Evolutionary conservation across 2,329 filamentous ascomycete species (phyloP).

Genomic region (Verticillium nonalfalfae): DNA sequence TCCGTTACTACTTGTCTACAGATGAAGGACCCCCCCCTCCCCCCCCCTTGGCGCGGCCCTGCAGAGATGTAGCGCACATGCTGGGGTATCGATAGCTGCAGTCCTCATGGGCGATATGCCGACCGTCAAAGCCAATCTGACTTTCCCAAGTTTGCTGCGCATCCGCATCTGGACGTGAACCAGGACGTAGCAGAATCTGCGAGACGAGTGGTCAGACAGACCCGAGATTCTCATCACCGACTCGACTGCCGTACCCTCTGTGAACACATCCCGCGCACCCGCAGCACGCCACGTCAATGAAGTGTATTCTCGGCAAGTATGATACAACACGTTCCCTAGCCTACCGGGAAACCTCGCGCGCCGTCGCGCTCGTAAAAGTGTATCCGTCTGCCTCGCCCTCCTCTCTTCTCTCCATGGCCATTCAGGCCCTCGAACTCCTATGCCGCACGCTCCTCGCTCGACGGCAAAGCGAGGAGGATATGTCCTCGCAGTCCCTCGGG

Average conservation of each 20-base stretch:
- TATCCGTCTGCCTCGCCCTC: background rate
- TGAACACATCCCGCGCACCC: background rate
- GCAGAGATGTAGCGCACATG: no score
- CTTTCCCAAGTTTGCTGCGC: no score
- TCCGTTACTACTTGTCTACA: no score
- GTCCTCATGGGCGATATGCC: no score
- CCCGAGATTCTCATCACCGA: no score
- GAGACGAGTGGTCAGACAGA: no score
- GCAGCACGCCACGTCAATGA: background rate
- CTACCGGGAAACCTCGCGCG: background rate
- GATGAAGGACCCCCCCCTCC: no score
- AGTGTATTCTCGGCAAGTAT: background rate
- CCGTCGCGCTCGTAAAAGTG: background rate
- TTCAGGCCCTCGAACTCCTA: background rate
- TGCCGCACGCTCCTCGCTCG: background rate
- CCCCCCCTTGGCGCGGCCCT: no score
- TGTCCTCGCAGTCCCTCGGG: background rate
- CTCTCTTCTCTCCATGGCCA: background rate
- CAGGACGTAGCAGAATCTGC: no score
- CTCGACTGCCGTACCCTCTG: background rate
- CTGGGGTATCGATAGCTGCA: no score
- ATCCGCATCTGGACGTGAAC: no score
- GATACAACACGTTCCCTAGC: background rate
- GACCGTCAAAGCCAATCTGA: no score
- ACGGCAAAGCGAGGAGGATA: background rate